Conservation (phyloP, 106 monocot species). For the Allium cepa region DNA sequence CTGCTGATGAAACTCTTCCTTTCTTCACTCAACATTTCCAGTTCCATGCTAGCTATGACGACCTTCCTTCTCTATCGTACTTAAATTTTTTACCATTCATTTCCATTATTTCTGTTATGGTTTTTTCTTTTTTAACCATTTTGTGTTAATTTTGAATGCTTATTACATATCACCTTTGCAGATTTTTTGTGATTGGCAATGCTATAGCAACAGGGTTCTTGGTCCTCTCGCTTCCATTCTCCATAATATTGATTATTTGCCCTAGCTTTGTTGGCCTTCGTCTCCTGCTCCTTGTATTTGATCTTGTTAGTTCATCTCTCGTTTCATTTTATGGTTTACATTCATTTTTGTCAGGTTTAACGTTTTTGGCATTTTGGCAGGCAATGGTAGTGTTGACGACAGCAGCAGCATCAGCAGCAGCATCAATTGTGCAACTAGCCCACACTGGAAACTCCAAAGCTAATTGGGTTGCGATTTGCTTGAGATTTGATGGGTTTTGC, state of each 20-base stretch:
- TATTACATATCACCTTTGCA: not conserved
- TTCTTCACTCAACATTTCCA: slow-evolving; percentile 14
- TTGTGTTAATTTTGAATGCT: no score
- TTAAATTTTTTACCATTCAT: no score
- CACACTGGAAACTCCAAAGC: slow-evolving; percentile 50
- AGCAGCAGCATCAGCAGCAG: slow-evolving; percentile 43
- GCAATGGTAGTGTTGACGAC: slow-evolving; percentile 32
- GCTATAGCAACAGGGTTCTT: slow-evolving; percentile 7
- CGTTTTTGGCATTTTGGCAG: slow-evolving; percentile 16
- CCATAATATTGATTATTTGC: slow-evolving; percentile 1
- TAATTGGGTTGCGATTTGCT: slow-evolving; percentile 71
- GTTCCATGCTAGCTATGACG: slow-evolving; percentile 15
- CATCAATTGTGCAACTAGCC: slow-evolving; percentile 57
- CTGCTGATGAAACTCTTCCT: slow-evolving; percentile 13
- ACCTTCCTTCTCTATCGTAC: slow-evolving; percentile 12
- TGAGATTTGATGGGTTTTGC: slow-evolving; percentile 60
- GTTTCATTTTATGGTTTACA: no score
- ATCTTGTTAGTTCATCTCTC: slow-evolving; percentile 11
- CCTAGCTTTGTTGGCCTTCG: not conserved
- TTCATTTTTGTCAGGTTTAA: not conserved
- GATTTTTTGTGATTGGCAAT: slow-evolving; percentile 15
- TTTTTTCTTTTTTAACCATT: no score
- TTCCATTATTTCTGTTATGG: no score
- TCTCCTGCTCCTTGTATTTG: slow-evolving; percentile 10
- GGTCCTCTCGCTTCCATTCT: slow-evolving; percentile 11